These are phyloP conservation scores for Claviceps pusilla DNA, from an alignment of 2,329 filamentous ascomycete genomes.

Conservation along the genomic window DNA sequence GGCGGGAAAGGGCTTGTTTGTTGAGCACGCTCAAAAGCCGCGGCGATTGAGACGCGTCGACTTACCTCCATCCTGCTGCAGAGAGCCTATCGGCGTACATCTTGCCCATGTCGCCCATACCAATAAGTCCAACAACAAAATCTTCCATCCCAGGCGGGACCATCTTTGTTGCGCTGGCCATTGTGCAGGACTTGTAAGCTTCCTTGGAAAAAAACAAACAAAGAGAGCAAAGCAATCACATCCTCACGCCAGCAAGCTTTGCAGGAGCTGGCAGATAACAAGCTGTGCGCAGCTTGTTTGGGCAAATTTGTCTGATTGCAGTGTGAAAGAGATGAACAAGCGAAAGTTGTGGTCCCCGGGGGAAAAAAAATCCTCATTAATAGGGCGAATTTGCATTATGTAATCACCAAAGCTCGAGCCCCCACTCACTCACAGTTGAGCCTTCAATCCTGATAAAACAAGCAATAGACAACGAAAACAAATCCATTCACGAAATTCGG, in stretches of 20 bases:
- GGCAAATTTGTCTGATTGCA: neutral
- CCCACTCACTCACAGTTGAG: too few species aligned
- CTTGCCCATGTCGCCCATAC: constrained; percentile 98
- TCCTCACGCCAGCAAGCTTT: constrained; percentile 6
- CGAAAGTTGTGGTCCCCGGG: too few species aligned
- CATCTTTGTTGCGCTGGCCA: constrained; percentile 14
- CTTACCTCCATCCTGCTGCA: constrained; percentile 86
- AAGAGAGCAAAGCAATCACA: constrained; percentile 14
- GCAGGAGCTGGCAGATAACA: neutral
- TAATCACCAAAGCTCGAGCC: neutral
- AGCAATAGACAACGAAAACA: neutral
- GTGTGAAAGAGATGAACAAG: too few species aligned
- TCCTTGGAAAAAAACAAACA: constrained; percentile 9
- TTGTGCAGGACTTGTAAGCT: constrained; percentile 11
- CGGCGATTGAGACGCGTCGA: constrained; percentile 3
- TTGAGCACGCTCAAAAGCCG: neutral
- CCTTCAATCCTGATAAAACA: neutral
- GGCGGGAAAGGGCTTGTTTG: neutral
- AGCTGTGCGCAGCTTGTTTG: neutral
- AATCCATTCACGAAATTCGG: neutral
- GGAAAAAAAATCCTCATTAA: neutral
- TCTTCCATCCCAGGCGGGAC: constrained; percentile 40
- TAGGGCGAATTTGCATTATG: constrained; percentile 1
- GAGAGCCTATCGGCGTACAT: constrained; percentile 89
- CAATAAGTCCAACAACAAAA: constrained; percentile 83